Evolutionary conservation across 768 basidiomycete genomes (phyloP).

Genomic region (Suillus sp.): DNA sequence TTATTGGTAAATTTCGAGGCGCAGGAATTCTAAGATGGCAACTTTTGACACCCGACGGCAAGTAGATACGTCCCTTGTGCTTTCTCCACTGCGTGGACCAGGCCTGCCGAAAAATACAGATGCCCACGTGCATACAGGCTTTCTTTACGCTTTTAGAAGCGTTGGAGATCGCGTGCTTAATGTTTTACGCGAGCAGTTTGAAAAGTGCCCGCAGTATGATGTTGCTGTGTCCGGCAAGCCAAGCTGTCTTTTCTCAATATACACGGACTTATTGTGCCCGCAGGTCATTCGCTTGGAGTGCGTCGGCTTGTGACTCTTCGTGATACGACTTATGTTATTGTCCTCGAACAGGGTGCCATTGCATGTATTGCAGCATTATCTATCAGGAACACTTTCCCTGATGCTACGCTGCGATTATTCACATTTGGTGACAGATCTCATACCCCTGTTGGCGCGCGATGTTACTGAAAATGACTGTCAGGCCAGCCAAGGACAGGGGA

Average conservation of each 20-base stretch:
- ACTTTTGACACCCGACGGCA: constrained; percentile 14
- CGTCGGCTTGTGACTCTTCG: constrained; percentile 13
- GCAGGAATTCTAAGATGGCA: not conserved
- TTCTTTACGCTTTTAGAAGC: constrained; percentile 38
- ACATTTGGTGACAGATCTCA: constrained; percentile 43
- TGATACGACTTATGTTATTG: constrained; percentile 4
- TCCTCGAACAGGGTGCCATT: constrained; percentile 37
- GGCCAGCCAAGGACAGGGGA: constrained; percentile 56
- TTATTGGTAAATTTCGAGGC: constrained; percentile 19
- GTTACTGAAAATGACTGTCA: constrained; percentile 19
- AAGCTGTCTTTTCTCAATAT: constrained; percentile 4
- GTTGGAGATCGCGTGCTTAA: constrained; percentile 34
- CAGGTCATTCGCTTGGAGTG: constrained; percentile 46
- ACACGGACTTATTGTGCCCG: constrained; percentile 9
- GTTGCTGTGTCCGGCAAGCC: constrained; percentile 36
- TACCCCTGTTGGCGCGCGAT: not conserved
- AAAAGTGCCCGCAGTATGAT: constrained; percentile 35
- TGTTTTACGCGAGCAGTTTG: constrained; percentile 33
- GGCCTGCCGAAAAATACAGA: constrained; percentile 27
- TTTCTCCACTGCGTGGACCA: constrained; percentile 23
- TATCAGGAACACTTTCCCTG: constrained; percentile 33
- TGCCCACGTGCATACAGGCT: constrained; percentile 39
- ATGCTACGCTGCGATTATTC: constrained; percentile 34
- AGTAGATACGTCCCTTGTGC: constrained; percentile 26
- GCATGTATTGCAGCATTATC: constrained; percentile 41